These are phyloP conservation scores for Botryotinia narcissicola DNA, from an alignment of 2,329 filamentous ascomycete genomes.

Conservation along the genomic window DNA sequence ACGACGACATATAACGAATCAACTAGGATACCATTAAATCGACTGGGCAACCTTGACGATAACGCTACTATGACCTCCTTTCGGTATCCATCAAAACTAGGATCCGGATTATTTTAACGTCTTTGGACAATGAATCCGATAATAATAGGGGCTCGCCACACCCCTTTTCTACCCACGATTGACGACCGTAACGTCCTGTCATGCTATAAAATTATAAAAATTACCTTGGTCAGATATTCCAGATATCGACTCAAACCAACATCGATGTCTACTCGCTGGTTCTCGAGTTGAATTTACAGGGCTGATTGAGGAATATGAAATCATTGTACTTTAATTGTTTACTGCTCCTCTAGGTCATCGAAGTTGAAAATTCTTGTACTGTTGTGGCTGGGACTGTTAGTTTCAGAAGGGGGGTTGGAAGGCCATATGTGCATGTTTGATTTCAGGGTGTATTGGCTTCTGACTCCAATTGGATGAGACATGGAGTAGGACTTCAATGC, in stretches of 20 bases:
- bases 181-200: constrained; percentile 20
- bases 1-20: constrained; percentile 30
- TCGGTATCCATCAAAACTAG: constrained; percentile 18
- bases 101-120: constrained; percentile 19
- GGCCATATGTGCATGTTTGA: constrained; percentile 15
- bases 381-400: constrained; percentile 7
- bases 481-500: constrained; percentile 10
- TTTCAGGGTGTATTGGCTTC: constrained; percentile 14
- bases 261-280: constrained; percentile 12
- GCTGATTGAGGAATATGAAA: constrained; percentile 14
- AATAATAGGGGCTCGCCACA: constrained; percentile 15
- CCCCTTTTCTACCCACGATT: constrained; percentile 17
- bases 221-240: constrained; percentile 7
- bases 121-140: constrained; percentile 18
- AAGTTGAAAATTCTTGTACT: constrained; percentile 18
- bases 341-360: constrained; percentile 2
- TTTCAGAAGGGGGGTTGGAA: background rate
- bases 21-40: constrained; percentile 38
- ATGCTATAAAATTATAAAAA: constrained; percentile 21
- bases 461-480: constrained; percentile 9
- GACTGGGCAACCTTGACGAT: constrained; percentile 40
- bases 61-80: constrained; percentile 37
- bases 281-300: constrained; percentile 16
- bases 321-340: constrained; percentile 21
- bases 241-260: constrained; percentile 4